Evolutionary conservation across 768 basidiomycete species (phyloP), one percentile per base, ranked within the genome.

Genomic region (Suillus brevipes): DNA sequence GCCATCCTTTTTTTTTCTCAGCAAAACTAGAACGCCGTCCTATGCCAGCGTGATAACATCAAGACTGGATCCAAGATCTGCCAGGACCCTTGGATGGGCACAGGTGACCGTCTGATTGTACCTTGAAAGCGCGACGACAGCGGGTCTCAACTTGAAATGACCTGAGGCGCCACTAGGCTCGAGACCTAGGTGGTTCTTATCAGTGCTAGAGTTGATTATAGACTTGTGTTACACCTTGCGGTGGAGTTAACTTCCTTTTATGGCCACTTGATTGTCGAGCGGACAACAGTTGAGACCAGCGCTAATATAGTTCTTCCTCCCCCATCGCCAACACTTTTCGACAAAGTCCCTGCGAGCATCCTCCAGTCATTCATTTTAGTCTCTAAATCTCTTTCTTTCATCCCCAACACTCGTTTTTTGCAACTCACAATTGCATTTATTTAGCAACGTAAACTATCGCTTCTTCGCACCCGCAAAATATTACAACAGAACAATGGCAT

Each of bases 401-500:
- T 20, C 12, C 34, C 10, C 36, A 25, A 43, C 65, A 6, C 43
- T 61, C 60, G 20, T 62, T 67, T 60, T 40, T 3, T 18, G 18
- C 47, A 34, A 63, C 43, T n/a, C 8, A 45, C 34, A 16, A 50
- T 37, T 4, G 10, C 36, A 52, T 47, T 50, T 53, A 9, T 34
- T 7, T 57, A 38, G 63, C 42, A 47, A 42, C 14, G 23, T 28
- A 59, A 16, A 56, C 42, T 59, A 53, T 23, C 63, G 20, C 45
- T 34, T 13, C n/a, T 31, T 23, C 47, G 0, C 23, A 31, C 0
- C 18, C 45, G 23, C 58, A 64, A 42, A 62, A 50, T 34, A 12
- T 52, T n/a, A 20, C 20, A 47, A 60, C 45, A 28, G 4, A 43
- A 31, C 66, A 89, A 31, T 89, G 87, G 83, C 87, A 62, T 84